phyloP scores from a whole-genome alignment of 352 stramenopile genomes.

The Phytophthora rubi region DNA sequence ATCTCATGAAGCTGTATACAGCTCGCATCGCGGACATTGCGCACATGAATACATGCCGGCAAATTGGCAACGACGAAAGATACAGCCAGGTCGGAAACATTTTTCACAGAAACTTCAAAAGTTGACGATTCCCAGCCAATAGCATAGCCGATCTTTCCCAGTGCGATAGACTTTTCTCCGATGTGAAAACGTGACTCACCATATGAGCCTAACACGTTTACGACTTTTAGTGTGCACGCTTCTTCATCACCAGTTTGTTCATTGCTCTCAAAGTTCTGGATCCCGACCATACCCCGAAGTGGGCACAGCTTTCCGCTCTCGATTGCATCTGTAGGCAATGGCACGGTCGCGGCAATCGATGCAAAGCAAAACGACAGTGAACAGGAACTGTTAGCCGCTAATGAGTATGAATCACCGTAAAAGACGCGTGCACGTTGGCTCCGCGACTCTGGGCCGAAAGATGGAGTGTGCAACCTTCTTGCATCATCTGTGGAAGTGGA shows the following conservation, averaged over 20 bases:
- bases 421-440: constrained; percentile 41
- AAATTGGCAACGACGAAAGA: constrained; percentile 70
- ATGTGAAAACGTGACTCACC: constrained; percentile 68
- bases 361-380: constrained; percentile 77
- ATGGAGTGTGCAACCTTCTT: constrained; percentile 25
- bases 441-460: constrained; percentile 1
- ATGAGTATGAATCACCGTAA: constrained; percentile 52
- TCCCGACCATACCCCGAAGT: constrained; percentile 71
- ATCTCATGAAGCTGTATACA: constrained; percentile 34
- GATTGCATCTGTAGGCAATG: constrained; percentile 58
- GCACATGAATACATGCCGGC: constrained; percentile 59
- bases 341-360: constrained; percentile 58
- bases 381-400: constrained; percentile 58
- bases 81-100: constrained; percentile 67
- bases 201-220: constrained; percentile 68
- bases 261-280: constrained; percentile 66
- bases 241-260: constrained; percentile 28
- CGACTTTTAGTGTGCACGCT: constrained; percentile 70
- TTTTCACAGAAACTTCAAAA: constrained; percentile 75
- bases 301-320: constrained; percentile 66
- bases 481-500: constrained; percentile 41
- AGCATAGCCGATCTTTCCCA: constrained; percentile 87
- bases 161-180: constrained; percentile 52
- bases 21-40: constrained; percentile 43
- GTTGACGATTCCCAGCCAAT: constrained; percentile 74